Evolutionary conservation across 306 rosid species (phyloP).

Genomic region (Vachellia collinsii): DNA sequence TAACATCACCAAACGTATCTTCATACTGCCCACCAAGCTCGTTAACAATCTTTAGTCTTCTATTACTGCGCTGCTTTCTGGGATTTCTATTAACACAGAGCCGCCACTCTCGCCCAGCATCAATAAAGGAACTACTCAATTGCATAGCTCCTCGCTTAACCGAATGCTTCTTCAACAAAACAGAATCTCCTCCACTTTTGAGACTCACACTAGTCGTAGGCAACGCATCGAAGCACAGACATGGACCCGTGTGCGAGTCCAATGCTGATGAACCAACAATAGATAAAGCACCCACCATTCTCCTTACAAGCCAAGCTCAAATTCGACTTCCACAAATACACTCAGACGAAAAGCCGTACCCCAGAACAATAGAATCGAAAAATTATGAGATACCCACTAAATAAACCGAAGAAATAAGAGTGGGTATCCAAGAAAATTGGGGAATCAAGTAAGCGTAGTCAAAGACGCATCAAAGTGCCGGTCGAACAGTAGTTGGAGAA

Average conservation of each 20-base stretch:
- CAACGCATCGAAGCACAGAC: conserved; percentile 82
- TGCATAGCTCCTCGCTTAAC: conserved; percentile 48
- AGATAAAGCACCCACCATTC: conserved; percentile 79
- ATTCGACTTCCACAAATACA: neutral
- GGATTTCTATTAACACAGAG: conserved; percentile 51
- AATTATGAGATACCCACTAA: conserved; percentile 30
- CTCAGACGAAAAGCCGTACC: conserved; percentile 32
- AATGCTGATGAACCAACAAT: conserved; percentile 72
- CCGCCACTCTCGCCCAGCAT: conserved; percentile 64
- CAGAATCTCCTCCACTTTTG: conserved; percentile 65
- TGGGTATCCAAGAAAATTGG: conserved; percentile 49
- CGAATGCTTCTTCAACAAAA: conserved; percentile 52
- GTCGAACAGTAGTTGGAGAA: conserved; percentile 33
- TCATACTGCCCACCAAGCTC: conserved; percentile 93
- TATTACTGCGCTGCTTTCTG: conserved; percentile 66
- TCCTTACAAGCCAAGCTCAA: conserved; percentile 34
- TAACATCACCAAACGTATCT: conserved; percentile 87
- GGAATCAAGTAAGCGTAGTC: conserved; percentile 41
- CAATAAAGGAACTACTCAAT: conserved; percentile 71
- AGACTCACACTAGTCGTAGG: conserved; percentile 63
- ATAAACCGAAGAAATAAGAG: conserved; percentile 31
- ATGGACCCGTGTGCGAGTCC: conserved; percentile 79
- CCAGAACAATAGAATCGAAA: neutral
- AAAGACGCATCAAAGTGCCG: conserved; percentile 47
- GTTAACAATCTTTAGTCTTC: conserved; percentile 50